Percentiles rank a stretch among this genome's conserved stretches.
phyloP scores from a whole-genome alignment of 108 stramenopile species.

The Pseudonitzschia delicatissima region DNA sequence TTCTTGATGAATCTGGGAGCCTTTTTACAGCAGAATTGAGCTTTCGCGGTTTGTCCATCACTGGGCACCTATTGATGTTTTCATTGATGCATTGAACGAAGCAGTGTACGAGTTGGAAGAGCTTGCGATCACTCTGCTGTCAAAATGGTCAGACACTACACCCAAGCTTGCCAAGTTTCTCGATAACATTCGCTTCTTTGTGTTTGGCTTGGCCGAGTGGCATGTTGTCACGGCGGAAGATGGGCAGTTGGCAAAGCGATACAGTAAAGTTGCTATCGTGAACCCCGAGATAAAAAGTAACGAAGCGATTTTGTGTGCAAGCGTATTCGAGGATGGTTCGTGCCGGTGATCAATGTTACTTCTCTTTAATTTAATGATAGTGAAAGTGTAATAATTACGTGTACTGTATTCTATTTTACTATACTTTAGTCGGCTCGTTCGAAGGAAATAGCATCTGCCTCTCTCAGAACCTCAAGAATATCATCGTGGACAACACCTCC shows the following conservation, averaged over 20 bases:
- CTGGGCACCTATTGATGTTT: neutral
- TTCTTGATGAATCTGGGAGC: neutral
- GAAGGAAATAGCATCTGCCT: constrained; percentile 31
- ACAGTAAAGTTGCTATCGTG: neutral
- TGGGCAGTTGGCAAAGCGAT: neutral
- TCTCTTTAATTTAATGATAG: neutral
- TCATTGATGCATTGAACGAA: neutral
- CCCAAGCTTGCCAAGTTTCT: neutral
- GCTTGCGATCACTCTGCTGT: neutral
- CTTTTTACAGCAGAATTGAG: neutral
- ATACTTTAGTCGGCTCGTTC: neutral
- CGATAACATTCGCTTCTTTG: neutral
- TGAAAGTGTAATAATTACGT: neutral
- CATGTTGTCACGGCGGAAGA: neutral
- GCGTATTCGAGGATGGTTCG: too few species aligned
- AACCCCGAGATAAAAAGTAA: neutral
- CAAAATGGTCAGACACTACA: neutral
- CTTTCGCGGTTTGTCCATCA: neutral
- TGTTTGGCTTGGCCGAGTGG: neutral
- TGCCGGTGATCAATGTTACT: neutral
- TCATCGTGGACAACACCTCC: constrained; percentile 50
- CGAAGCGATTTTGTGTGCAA: neutral
- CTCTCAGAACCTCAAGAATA: constrained; percentile 35
- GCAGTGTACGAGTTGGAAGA: neutral
- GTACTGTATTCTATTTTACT: too few species aligned